Evolutionary conservation across 352 stramenopile species (phyloP), one percentile per base, ranked within the genome.

Genomic region (Globisporangium nagaii): DNA sequence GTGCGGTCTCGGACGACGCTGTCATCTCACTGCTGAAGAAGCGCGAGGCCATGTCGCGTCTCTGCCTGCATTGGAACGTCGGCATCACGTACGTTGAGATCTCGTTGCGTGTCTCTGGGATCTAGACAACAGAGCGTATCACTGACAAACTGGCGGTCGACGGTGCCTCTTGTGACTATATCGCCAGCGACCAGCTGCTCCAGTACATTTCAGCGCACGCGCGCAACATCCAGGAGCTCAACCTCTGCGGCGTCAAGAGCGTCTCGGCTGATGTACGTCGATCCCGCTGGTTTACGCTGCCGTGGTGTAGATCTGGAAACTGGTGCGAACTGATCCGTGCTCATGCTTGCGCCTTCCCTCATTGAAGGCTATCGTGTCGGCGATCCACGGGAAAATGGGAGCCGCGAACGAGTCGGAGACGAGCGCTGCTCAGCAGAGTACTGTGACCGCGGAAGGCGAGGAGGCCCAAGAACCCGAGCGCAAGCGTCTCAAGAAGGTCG

Each of bases 401-500:
- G 64, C 53, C n/a, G 56, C 63, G 45, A 83, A 57, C 8, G 76
- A 85, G 15, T 11, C 70, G 6, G 64, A 71, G 12, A 11, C 43
- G 11, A 48, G 4, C 27, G 40, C 32, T 28, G 42, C 42, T 8
- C 34, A 17, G 31, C 39, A 24, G 9, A 1, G n/a, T n/a, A n/a
- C 47, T 13, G 44, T 22, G 39, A 20, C 40, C 19, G 13, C 31
- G 24, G 57, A 65, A 4, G 68, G 24, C 9, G 70, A 76, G 12
- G 82, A 75, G 34, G 60, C 53, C 4, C 65, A 71, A 17, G 79
- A 87, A 37, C 85, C 82, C 0, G 80, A 90, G 56, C 77, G 78
- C 30, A 96, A 96, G 68, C 77, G 80, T 6, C 75, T 96, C 39
- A 96, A 96, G 68, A 90, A 88, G 48, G 73, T 96, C 48, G 84